Evolutionary conservation across 805 yeast species (phyloP), one percentile per base, ranked within the genome.

Genomic region (Priceomyces carsonii): DNA sequence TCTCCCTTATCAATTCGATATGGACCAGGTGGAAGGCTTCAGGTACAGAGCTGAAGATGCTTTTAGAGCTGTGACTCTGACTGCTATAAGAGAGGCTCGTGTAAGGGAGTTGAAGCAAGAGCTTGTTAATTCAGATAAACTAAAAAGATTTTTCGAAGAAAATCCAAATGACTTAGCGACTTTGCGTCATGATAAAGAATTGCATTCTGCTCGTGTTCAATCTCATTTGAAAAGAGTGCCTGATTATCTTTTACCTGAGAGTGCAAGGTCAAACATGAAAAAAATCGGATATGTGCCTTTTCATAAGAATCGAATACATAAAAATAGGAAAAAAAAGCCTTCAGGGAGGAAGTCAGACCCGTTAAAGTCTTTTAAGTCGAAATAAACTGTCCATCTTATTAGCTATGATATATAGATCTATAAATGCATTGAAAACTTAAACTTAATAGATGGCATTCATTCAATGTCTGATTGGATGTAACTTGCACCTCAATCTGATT

Each of bases 31-130:
- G 37, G 96, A 93, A 55, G 93, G 93, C 16, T 93, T 93, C 75
- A 79, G 98, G 52, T 93, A 93, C 61, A 81, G 99, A 73, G 81
- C 88, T 68, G 97, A 93, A 52, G 99, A 93, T 64, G 96, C 96
- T 0, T 93, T 91, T 66, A 78, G 98, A 64, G 85, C 98, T 0
- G 95, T 93, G 16, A 93, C 99, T 0, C 79, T 79, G 38, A 82
- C 84, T 7, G 85, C 96, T 0, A 79, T 93, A 17, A 80, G 97
- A 61, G 97, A 93, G 53, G 98, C 98, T 1, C 77, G 98, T 53
- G 75, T 89, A 38, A 85, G 80, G 58, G 99, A 93, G 56, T 73
- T 91, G 59, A 85, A 85, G 59, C 77, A 81, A 47, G 98, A 93
- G 61, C 71, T 93, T 57, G 68, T 93, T 43, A 79, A 91, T 28